Evolutionary conservation across 2,329 filamentous ascomycete genomes (phyloP).

Genomic region (Penicillium sp.): DNA sequence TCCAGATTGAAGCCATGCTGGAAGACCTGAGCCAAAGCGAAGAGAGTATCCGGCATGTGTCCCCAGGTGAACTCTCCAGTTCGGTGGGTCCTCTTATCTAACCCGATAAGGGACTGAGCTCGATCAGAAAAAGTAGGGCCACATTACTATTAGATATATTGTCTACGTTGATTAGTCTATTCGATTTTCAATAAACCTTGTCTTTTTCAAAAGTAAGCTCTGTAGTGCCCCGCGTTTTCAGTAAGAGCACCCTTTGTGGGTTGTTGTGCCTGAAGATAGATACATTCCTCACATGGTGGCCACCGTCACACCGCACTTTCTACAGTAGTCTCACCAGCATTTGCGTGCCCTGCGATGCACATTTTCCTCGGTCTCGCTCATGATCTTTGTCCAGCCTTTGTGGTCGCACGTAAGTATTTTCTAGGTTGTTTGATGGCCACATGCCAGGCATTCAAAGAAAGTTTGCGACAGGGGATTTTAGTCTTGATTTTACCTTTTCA

Average conservation of each 20-base stretch:
- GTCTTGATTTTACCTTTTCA: too few relatives aligned
- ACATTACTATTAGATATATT: too few relatives aligned
- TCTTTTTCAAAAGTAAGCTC: not conserved
- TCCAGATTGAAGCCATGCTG: not conserved
- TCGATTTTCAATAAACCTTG: too few relatives aligned
- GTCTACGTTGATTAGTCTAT: too few relatives aligned
- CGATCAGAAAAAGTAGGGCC: not conserved
- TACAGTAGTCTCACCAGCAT: not conserved
- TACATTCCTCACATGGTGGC: not conserved
- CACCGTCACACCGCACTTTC: not conserved
- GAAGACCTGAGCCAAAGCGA: not conserved
- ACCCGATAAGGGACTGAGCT: not conserved
- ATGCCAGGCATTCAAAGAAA: too few relatives aligned
- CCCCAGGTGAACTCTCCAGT: not conserved
- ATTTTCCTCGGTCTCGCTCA: not conserved
- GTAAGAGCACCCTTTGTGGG: not conserved
- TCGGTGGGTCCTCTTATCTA: not conserved
- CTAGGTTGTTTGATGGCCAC: not conserved
- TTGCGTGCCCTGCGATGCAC: not conserved
- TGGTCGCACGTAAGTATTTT: too few relatives aligned
- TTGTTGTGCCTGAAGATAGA: not conserved
- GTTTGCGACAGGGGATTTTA: too few relatives aligned
- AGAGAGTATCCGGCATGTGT: not conserved
- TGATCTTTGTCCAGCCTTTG: not conserved
- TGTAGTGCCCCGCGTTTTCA: not conserved